Percentiles rank a stretch among this genome's conserved stretches.
phyloP scores from a whole-genome alignment of 306 rosid genomes.

The Vicia faba region DNA sequence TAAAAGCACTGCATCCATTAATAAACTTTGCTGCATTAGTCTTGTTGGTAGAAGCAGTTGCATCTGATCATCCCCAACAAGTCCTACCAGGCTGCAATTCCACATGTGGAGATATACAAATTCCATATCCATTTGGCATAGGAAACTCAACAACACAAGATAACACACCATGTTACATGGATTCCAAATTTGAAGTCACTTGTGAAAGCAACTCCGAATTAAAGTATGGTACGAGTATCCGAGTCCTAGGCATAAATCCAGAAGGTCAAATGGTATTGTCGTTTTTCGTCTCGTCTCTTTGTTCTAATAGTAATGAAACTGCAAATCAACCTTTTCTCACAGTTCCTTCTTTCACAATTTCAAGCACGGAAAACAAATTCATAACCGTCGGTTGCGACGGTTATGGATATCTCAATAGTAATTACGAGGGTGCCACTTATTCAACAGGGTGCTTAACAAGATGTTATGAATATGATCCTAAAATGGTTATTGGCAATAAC shows the following conservation, averaged over 20 bases:
- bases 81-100: neutral
- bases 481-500: neutral
- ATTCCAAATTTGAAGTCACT: neutral
- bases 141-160: neutral
- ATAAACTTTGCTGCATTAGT: neutral
- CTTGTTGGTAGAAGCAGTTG: neutral
- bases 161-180: neutral
- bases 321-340: neutral
- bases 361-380: constrained; percentile 35
- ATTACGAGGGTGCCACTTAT: rapidly evolving
- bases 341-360: neutral
- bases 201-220: constrained; percentile 11
- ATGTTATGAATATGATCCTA: neutral
- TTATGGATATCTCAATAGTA: neutral
- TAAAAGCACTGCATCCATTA: neutral
- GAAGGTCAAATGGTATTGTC: constrained; percentile 7
- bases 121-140: constrained; percentile 53
- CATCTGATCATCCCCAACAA: neutral
- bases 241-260: constrained; percentile 26
- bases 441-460: neutral
- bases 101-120: neutral
- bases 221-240: neutral
- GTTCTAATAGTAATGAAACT: neutral
- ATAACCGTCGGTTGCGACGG: constrained; percentile 38
- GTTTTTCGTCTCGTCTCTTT: neutral